These are phyloP conservation scores for Opeltia flavorubescens DNA, from an alignment of 495 filamentous ascomycete genomes.

Conservation along the genomic window DNA sequence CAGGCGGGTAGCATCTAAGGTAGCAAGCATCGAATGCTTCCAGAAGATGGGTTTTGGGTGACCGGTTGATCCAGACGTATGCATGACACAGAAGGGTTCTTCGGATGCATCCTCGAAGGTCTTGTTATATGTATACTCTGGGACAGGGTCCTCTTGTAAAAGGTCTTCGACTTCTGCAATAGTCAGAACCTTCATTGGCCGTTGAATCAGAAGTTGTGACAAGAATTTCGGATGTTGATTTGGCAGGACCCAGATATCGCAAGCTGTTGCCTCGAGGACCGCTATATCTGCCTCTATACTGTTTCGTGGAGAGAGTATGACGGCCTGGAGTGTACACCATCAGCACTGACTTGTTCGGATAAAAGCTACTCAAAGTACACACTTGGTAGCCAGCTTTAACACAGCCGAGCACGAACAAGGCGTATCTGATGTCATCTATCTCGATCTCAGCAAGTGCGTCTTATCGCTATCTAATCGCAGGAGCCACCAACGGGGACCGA, in stretches of 20 bases:
- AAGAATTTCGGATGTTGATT: conserved; percentile 11
- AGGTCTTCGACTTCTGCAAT: conserved; percentile 19
- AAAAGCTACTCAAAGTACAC: not conserved
- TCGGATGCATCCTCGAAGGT: conserved; percentile 13
- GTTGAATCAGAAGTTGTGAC: conserved; percentile 11
- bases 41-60: conserved; percentile 26
- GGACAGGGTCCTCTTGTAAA: conserved; percentile 9
- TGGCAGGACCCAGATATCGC: conserved; percentile 17
- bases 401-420: conserved; percentile 25
- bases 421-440: conserved; percentile 31
- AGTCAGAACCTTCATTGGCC: conserved; percentile 8
- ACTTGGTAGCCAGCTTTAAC: conserved; percentile 36
- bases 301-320: too few relatives aligned
- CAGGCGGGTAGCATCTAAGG: too few relatives aligned
- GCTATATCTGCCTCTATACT: conserved; percentile 17
- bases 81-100: conserved; percentile 22
- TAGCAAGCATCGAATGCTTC: too few relatives aligned
- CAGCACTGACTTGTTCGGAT: conserved; percentile 4
- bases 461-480: too few relatives aligned
- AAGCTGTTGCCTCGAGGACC: conserved; percentile 18
- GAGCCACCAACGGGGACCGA: too few relatives aligned
- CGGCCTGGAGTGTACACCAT: conserved; percentile 23
- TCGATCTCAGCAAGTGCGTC: too few relatives aligned
- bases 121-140: conserved; percentile 19
- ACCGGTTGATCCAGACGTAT: conserved; percentile 30